Evolutionary conservation across 2,329 filamentous ascomycete genomes (phyloP), one percentile per base, ranked within the genome.

Genomic region (Gaeumannomyces sp.): DNA sequence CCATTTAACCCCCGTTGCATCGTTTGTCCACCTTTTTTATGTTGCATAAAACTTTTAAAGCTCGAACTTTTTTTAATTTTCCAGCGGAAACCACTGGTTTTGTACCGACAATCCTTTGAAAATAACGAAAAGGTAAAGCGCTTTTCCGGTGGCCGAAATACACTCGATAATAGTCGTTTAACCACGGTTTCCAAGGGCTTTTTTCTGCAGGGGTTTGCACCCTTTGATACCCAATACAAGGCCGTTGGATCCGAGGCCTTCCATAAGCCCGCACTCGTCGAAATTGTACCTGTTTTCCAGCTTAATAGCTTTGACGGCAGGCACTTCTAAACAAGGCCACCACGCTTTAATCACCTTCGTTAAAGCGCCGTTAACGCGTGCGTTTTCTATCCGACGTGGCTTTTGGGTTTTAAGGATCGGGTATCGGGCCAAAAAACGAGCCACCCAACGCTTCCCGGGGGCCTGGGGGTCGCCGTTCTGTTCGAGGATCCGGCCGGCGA

Each of bases 371-470:
- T n/a, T n/a, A n/a, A n/a, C n/a, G n/a, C n/a, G n/a, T n/a, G n/a
- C n/a, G n/a, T n/a, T n/a, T n/a, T n/a, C n/a, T n/a, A n/a, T n/a
- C n/a, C n/a, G n/a, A n/a, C n/a, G n/a, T n/a, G n/a, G n/a, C n/a
- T n/a, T n/a, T n/a, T n/a, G n/a, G n/a, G n/a, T 25, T 14, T 4
- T 5, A 16, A 59, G 16, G 25, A 13, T 13, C 13, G 59, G 63
- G 35, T 64, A 53, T 29, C 63, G 27, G 14, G 29, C 33, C 6
- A 57, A 28, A 57, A 64, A 61, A 38, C 6, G 58, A 14, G 38
- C 31, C 7, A 64, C 29, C 63, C 35, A 64, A n/a, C 53, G 38
- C 45, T 64, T 64, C 31, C 63, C 33, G 25, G 61, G 58, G 3
- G 59, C 33, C 25, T n/a, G 19, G 10, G 38, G 29, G 11, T 60